Evolutionary conservation across 1,139 yeast genomes (phyloP), one percentile per base, ranked within the genome.

Genomic region (Tardiomyces depauwii): DNA sequence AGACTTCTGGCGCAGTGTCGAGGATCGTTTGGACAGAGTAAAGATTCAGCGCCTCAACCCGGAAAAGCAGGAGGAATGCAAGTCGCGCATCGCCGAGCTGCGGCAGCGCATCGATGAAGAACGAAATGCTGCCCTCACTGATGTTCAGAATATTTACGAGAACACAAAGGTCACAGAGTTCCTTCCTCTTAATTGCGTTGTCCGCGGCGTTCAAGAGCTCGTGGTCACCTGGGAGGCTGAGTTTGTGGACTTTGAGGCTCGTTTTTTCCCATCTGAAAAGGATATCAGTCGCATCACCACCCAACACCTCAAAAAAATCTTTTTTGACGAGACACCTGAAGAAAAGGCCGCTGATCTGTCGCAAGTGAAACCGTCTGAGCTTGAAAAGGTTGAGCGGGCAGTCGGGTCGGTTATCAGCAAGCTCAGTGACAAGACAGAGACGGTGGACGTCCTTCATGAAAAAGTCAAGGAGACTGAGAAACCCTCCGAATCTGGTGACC

Each of bases 201-300:
- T 87, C 21, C 68, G 94, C 54, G 75, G 75, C 42, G 71, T 91
- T 23, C 96, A 91, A 58, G 89, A 83, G 50, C 68, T 81, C 44
- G 93, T 94, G 3, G 89, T 87, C 21, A 74, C 71, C 43, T 93
- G 98, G 98, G 96, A 91, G 63, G 61, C 66, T 25, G 95, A 84
- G 49, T 88, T 93, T 58, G 74, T 77, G 42, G 85, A 79, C n/a
- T 88, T 91, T 65, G 96, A 86, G 52, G 74, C 74, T 45, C 73
- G 72, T 27, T 91, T 75, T 58, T 74, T 91, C 50, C 97, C 97
- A 0, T 80, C 95, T 14, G 98, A 93, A 62, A 86, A 83, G 58
- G 98, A 93, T 71, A 85, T 93, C 53, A 82, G 95, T 9, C 73
- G 88, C 51, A 84, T 91, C 42, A 89, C 98, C 2, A 86, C 95